Evolutionary conservation across 805 yeast genomes (phyloP).

Genomic region (Metschnikowia gruessii): DNA sequence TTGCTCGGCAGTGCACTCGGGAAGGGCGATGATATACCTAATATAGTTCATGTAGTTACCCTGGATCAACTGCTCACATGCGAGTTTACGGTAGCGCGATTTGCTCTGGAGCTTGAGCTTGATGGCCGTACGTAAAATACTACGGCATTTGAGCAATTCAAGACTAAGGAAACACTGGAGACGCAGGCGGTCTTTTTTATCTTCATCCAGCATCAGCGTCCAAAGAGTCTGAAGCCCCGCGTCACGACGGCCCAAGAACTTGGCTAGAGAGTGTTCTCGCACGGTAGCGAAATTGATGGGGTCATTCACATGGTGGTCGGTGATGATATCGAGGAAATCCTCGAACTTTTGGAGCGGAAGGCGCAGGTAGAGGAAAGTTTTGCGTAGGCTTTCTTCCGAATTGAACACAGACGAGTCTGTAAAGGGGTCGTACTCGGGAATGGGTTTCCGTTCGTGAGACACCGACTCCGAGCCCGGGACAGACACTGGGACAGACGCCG

Average conservation of each 20-base stretch:
- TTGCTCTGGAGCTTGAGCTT: conserved; percentile 3
- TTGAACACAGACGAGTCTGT: conserved; percentile 23
- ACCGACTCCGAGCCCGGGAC: too few species aligned
- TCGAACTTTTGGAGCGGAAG: conserved; percentile 32
- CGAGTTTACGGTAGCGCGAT: conserved; percentile 3
- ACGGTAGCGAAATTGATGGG: conserved; percentile 38
- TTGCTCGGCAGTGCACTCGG: conserved; percentile 17
- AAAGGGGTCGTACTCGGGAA: conserved; percentile 11
- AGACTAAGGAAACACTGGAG: conserved; percentile 33
- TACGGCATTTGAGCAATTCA: conserved; percentile 27
- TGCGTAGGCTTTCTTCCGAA: conserved; percentile 22
- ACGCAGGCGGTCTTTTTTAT: conserved; percentile 6
- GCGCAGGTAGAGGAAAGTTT: conserved; percentile 25
- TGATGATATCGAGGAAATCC: conserved; percentile 30
- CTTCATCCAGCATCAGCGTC: conserved; percentile 7
- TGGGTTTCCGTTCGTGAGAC: too few species aligned
- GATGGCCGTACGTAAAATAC: conserved; percentile 19
- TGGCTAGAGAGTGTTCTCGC: conserved; percentile 30
- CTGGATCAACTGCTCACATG: conserved; percentile 38
- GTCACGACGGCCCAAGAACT: conserved; percentile 22
- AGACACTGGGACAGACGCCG: too few species aligned
- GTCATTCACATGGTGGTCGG: conserved; percentile 34
- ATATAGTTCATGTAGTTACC: conserved; percentile 38
- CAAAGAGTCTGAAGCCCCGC: conserved; percentile 1
- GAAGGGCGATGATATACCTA: conserved; percentile 33